Conservation (phyloP, 768 basidiomycete species). For the Trametes cingulata region DNA sequence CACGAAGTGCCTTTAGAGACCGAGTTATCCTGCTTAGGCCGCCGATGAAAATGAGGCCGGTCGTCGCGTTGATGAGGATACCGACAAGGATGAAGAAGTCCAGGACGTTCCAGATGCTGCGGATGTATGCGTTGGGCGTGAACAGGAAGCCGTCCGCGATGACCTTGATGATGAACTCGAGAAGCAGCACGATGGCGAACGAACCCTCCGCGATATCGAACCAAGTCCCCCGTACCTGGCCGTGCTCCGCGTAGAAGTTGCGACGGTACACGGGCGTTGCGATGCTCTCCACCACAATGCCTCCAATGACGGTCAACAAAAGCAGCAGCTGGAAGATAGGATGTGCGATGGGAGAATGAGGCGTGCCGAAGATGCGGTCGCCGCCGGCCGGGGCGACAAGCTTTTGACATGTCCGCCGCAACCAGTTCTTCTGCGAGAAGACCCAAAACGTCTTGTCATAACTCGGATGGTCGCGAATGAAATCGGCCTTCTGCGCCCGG, state of each 20-base stretch:
- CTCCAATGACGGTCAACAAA: slow-evolving; percentile 74
- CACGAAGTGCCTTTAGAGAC: slow-evolving; percentile 84
- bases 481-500: slow-evolving; percentile 77
- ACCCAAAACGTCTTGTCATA: slow-evolving; percentile 92
- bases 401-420: slow-evolving; percentile 79
- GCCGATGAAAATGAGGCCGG: slow-evolving; percentile 71
- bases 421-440: slow-evolving; percentile 73
- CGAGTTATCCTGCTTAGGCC: slow-evolving; percentile 82
- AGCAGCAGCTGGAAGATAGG: slow-evolving; percentile 75
- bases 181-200: slow-evolving; percentile 68
- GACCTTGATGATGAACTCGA: slow-evolving; percentile 89
- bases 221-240: slow-evolving; percentile 72
- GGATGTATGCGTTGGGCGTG: slow-evolving; percentile 88
- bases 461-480: slow-evolving; percentile 84
- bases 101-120: slow-evolving; percentile 89
- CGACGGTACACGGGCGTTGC: slow-evolving; percentile 86
- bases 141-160: slow-evolving; percentile 91
- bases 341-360: slow-evolving; percentile 62
- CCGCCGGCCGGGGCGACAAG: slow-evolving; percentile 82
- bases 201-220: slow-evolving; percentile 79
- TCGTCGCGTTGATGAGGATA: slow-evolving; percentile 71
- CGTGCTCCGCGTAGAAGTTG: slow-evolving; percentile 61
- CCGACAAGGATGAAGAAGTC: slow-evolving; percentile 86
- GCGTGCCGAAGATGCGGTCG: slow-evolving; percentile 83
- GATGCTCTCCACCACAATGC: slow-evolving; percentile 77